phyloP scores from a whole-genome alignment of 1,139 yeast species.

The Candida sp. region DNA sequence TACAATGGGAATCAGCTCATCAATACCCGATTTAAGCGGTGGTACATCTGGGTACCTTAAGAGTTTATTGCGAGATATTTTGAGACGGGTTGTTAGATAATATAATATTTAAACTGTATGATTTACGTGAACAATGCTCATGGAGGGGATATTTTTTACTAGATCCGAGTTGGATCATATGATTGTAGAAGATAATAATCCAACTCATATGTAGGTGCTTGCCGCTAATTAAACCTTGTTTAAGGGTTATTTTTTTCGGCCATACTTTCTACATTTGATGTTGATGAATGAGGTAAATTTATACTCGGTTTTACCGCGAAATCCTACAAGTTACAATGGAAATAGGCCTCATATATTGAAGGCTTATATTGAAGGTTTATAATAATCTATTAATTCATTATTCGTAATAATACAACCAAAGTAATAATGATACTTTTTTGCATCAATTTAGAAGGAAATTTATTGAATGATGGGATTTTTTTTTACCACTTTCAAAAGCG shows the following conservation, averaged over 20 bases:
- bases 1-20: neutral
- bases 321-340: neutral
- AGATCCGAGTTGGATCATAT: neutral
- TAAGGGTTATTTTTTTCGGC: neutral
- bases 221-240: neutral
- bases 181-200: neutral
- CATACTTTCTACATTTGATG: neutral
- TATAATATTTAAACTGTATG: no score
- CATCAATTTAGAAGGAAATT: slow-evolving; percentile 5
- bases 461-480: slow-evolving; percentile 4
- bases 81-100: neutral
- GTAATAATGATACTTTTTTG: neutral
- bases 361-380: no score
- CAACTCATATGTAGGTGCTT: neutral
- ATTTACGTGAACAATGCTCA: no score
- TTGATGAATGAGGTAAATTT: neutral
- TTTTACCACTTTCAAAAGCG: neutral
- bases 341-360: no score
- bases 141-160: neutral
- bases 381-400: neutral
- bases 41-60: neutral
- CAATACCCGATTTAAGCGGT: neutral
- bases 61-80: neutral
- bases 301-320: neutral
- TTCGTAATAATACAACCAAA: neutral